Evolutionary conservation across 768 basidiomycete genomes (phyloP).

Genomic region (Boletus tylopilopsis): DNA sequence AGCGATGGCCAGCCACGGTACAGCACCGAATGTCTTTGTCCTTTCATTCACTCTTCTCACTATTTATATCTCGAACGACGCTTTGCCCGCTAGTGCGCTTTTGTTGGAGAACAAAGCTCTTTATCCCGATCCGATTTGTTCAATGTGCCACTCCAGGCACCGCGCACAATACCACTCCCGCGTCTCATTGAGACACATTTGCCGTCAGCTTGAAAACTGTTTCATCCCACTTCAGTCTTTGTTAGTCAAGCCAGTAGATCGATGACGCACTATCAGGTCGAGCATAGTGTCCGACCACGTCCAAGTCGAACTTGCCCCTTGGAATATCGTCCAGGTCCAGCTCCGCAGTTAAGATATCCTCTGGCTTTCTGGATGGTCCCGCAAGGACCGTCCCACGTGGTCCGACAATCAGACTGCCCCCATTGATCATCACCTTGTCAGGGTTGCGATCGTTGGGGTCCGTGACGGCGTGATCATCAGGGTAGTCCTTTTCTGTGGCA

Average conservation of each 20-base stretch:
- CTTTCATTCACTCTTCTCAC: neutral
- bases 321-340: conserved; percentile 55
- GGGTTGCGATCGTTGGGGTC: conserved; percentile 35
- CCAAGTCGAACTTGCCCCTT: conserved; percentile 60
- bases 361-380: conserved; percentile 50
- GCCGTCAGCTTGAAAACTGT: conserved; percentile 28
- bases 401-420: conserved; percentile 57
- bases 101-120: conserved; percentile 13
- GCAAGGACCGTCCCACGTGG: conserved; percentile 57
- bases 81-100: conserved; percentile 11
- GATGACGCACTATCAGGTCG: conserved; percentile 47
- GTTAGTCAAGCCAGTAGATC: neutral
- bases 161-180: neutral
- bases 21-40: neutral
- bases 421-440: conserved; percentile 55
- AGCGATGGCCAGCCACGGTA: neutral
- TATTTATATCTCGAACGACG: conserved; percentile 24
- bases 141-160: conserved; percentile 1
- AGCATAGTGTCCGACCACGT: conserved; percentile 59
- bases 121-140: conserved; percentile 17
- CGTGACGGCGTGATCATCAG: conserved; percentile 42
- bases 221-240: conserved; percentile 7
- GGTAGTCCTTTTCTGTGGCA: conserved; percentile 52
- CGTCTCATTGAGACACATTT: neutral
- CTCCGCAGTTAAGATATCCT: conserved; percentile 54